Evolutionary conservation across 2,329 filamentous ascomycete genomes (phyloP), one percentile per base, ranked within the genome.

Genomic region (Calonectria leucothoes): DNA sequence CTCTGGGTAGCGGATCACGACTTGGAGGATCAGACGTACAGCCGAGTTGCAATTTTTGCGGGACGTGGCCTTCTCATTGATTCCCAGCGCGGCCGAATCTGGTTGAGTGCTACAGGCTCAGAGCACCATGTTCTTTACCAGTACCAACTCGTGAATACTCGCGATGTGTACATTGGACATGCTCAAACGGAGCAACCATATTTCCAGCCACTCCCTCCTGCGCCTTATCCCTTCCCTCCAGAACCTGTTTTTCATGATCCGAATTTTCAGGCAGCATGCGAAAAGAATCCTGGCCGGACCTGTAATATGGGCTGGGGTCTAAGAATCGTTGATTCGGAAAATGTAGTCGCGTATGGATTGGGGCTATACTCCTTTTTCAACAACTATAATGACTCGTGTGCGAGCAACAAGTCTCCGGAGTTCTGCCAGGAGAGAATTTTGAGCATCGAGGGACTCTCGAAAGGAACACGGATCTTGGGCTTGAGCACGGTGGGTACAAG

Each of bases 111-210:
- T 11, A 92, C 92, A 0, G 87, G 90, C 0, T 89, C 90, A 0
- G 93, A 95, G 84, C 93, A 94, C 82, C 88, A 88, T 63, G 87
- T 89, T 2, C 83, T 93, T n/a, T 93, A 93, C 81, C 91, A 94
- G 81, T 94, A 94, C 82, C 91, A 94, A 78, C 85, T 94, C 66
- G 84, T 86, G 76, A 86, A 87, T 64, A 91, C 93, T 6, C 86
- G 87, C 57, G 89, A 94, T 78, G 83, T 94, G 68, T 92, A 89
- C 81, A 89, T 91, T 79, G 91, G 91, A 23, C 88, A 91, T 77
- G 89, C 92, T 61, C 93, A 95, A 81, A 92, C 92, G 64, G 93
- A 94, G 82, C 92, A 93, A 6, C 90, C 93, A 0, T 95, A 95
- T 84, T 94, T 90, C 83, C 93, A 94, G 82, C 91, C 92, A 29